These are phyloP conservation scores for Calocera viscosa DNA, from an alignment of 768 basidiomycete species.

Conservation along the genomic window DNA sequence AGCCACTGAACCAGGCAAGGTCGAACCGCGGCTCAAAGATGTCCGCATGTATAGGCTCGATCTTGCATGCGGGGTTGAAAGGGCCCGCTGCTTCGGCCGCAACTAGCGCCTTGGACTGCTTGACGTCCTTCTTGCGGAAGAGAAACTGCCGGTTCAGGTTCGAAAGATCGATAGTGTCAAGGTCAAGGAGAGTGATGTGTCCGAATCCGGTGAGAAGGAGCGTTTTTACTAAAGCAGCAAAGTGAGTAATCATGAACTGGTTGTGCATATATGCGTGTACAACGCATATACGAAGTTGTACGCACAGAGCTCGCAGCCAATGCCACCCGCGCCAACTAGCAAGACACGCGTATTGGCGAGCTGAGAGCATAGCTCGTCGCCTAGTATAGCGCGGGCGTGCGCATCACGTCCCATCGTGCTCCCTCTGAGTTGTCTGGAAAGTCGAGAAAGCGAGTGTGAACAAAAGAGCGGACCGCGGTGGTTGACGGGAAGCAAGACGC, in stretches of 20 bases:
- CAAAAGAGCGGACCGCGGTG: not conserved
- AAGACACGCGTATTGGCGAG: constrained; percentile 36
- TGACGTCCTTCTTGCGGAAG: constrained; percentile 93
- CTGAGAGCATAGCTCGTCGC: constrained; percentile 11
- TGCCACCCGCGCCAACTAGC: constrained; percentile 90
- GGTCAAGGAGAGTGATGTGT: constrained; percentile 80
- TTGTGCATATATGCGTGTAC: not conserved
- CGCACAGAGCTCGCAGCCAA: constrained; percentile 89
- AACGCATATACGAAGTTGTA: constrained; percentile 14
- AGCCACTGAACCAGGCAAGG: constrained; percentile 76
- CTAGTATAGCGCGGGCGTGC: constrained; percentile 8
- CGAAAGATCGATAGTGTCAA: constrained; percentile 96
- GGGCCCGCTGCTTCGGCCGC: constrained; percentile 69
- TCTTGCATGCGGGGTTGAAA: constrained; percentile 79
- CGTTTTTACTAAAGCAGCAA: constrained; percentile 64
- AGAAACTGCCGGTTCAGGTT: constrained; percentile 96
- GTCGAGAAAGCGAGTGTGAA: not conserved
- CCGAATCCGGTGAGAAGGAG: constrained; percentile 87
- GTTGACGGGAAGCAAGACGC: not conserved
- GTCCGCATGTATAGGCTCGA: constrained; percentile 84
- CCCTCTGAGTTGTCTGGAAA: not conserved
- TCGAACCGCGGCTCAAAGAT: constrained; percentile 90
- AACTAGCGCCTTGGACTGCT: constrained; percentile 88
- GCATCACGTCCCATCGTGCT: constrained; percentile 1
- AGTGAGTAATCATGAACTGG: not conserved